Percentiles rank a stretch among this genome's conserved stretches.
Conservation (phyloP, 495 filamentous ascomycete species). For the Acidomyces sp. region DNA sequence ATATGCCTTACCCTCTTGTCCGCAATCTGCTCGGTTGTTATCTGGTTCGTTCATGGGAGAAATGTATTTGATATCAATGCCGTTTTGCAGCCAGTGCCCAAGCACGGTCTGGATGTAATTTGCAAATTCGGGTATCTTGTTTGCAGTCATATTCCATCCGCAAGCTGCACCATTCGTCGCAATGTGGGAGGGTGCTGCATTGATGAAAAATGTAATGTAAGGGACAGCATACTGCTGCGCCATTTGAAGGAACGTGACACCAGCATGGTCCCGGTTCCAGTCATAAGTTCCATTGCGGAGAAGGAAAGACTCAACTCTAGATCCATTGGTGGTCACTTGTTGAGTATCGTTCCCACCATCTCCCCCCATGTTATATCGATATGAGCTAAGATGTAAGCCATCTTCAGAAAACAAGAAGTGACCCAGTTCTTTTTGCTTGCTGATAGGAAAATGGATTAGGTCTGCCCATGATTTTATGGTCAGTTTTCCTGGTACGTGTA, state of each 20-base stretch:
- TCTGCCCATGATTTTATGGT: too few relatives aligned
- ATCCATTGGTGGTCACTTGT: conserved; percentile 5
- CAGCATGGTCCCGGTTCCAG: conserved; percentile 15
- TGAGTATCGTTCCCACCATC: conserved; percentile 14
- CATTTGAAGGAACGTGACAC: conserved; percentile 12
- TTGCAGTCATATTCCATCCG: conserved; percentile 14
- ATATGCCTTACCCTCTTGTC: conserved; percentile 17
- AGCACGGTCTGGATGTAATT: conserved; percentile 14
- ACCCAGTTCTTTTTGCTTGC: conserved; percentile 3
- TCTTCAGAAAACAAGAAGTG: conserved; percentile 16
- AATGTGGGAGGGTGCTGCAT: conserved; percentile 14
- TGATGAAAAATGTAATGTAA: conserved; percentile 17
- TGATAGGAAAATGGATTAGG: conserved; percentile 12
- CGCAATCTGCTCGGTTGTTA: conserved; percentile 11
- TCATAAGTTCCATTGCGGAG: conserved; percentile 16
- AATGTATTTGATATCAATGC: conserved; percentile 14
- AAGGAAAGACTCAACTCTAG: conserved; percentile 11
- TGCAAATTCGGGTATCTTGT: conserved; percentile 7
- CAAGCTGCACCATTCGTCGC: conserved; percentile 12
- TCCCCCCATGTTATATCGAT: conserved; percentile 16
- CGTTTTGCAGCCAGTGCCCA: conserved; percentile 7
- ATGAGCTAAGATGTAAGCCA: conserved; percentile 12
- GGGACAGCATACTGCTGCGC: conserved; percentile 10
- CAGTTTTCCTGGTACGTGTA: conserved; percentile 1
- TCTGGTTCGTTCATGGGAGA: conserved; percentile 17